Evolutionary conservation across 495 filamentous ascomycete genomes (phyloP).

Genomic region (Poronia punctata): DNA sequence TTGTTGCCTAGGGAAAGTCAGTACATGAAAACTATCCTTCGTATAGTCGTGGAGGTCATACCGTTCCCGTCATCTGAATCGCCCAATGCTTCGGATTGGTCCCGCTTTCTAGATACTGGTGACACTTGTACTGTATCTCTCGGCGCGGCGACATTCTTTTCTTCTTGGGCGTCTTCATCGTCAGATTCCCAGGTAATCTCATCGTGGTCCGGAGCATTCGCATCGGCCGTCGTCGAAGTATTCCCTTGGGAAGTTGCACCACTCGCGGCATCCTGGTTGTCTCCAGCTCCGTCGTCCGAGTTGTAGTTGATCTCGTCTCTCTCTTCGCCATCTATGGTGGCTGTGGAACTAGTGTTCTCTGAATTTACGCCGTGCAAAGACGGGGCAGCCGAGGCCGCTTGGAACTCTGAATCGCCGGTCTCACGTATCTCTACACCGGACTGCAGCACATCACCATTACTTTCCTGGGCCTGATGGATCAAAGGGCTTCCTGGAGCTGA

Average conservation of each 20-base stretch:
- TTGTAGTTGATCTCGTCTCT: slow-evolving; percentile 41
- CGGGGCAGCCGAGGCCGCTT: slow-evolving; percentile 9
- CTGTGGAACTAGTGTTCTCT: slow-evolving; percentile 32
- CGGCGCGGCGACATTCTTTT: slow-evolving; percentile 9
- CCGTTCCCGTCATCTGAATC: slow-evolving; percentile 29
- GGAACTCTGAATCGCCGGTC: slow-evolving; percentile 6
- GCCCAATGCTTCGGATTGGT: slow-evolving; percentile 14
- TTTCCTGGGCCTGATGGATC: slow-evolving; percentile 2
- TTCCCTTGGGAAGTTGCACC: neutral
- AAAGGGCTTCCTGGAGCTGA: slow-evolving; percentile 1
- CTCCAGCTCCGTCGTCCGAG: slow-evolving; percentile 30
- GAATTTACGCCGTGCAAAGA: slow-evolving; percentile 13
- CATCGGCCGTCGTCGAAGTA: neutral
- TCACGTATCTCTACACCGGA: slow-evolving; percentile 6
- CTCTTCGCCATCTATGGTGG: slow-evolving; percentile 34
- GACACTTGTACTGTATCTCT: slow-evolving; percentile 27
- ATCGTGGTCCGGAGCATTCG: slow-evolving; percentile 19
- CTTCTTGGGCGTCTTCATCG: slow-evolving; percentile 30
- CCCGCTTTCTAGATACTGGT: slow-evolving; percentile 19
- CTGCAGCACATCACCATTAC: neutral
- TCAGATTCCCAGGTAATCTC: slow-evolving; percentile 41
- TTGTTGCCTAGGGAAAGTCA: slow-evolving; percentile 38
- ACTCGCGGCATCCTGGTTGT: slow-evolving; percentile 8
- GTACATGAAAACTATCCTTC: slow-evolving; percentile 4
- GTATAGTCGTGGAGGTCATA: slow-evolving; percentile 20